phyloP scores from a whole-genome alignment of 805 yeast species.

The Candida piceae region DNA sequence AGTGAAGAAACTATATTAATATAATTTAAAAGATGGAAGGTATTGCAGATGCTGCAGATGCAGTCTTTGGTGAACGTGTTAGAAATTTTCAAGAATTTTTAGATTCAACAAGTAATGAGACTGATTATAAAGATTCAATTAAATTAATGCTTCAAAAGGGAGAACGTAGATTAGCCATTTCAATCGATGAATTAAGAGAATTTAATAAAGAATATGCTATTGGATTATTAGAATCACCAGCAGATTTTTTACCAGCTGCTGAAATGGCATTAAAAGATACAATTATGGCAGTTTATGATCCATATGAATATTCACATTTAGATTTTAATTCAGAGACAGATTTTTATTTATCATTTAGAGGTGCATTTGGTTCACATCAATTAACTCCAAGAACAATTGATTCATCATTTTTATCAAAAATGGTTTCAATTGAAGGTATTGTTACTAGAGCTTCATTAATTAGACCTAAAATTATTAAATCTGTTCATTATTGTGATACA shows the following conservation, averaged over 20 bases:
- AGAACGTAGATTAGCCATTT: constrained; percentile 61
- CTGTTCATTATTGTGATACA: constrained; percentile 87
- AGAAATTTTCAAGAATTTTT: constrained; percentile 86
- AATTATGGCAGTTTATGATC: constrained; percentile 67
- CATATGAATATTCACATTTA: constrained; percentile 45
- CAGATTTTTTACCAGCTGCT: constrained; percentile 84
- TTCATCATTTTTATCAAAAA: constrained; percentile 68
- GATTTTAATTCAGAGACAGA: constrained; percentile 56
- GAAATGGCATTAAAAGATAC: constrained; percentile 82
- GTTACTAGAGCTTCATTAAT: constrained; percentile 91
- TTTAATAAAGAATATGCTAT: constrained; percentile 71
- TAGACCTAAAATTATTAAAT: constrained; percentile 84
- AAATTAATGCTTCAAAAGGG: constrained; percentile 67
- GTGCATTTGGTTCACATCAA: constrained; percentile 85
- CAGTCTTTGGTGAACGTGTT: constrained; percentile 70
- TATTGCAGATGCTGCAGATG: constrained; percentile 26
- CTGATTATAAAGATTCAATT: constrained; percentile 66
- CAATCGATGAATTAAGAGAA: constrained; percentile 83
- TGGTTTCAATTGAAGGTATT: constrained; percentile 90
- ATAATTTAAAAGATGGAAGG: constrained; percentile 19
- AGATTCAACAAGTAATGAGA: constrained; percentile 44
- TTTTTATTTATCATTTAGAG: constrained; percentile 76
- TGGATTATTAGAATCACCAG: constrained; percentile 70
- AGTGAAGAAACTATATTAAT: too few relatives aligned
- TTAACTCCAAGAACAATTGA: constrained; percentile 85